Base-by-base conservation (phyloP, 805 yeast species). In the Cyberlindnera nakhonratchasimensis region DNA sequence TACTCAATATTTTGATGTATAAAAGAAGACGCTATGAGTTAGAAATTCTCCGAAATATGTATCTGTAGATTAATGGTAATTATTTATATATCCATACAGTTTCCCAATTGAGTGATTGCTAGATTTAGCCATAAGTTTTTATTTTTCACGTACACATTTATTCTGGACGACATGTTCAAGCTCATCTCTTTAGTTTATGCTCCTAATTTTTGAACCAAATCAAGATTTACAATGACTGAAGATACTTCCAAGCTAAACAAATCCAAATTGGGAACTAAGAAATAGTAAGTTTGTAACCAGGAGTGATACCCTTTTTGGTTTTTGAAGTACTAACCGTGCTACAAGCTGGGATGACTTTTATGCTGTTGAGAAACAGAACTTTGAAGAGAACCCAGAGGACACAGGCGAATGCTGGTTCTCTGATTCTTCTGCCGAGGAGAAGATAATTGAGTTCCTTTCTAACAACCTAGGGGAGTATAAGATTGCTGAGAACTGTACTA, bases 361-460 rank as follows among this genome's bases (percentile, higher is more conserved):
- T 63, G 67, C 77, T 32, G 58, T 77, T 17, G 99, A 91, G 57
- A 75, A 77, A 48, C 54, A 61, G 21, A 91, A 91, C 64, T 91
- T 86, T 55, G 63, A 69, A 29, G 77, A 77, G 22, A 86, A 91
- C 59, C 79, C 84, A 14, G 73, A 82, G 16, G 97, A 93, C 60
- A 81, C 89, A 0, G 99, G 99, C 2, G 98, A 93, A 62, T 77
- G 90, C 61, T 93, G 99, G 99, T 93, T 93, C 63, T 80, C 85
- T 51, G 99, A 93, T 56, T 82, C 86, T n/a, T 89, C 84, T 55
- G 98, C 99, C 0, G 98, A 91, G 58, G 72, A 71, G 45, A 83
- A 80, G 58, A 83, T 93, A 79, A 72, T 85, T n/a, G 77, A 78
- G 37, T 90, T 83, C 54, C 60, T 91, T 6, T 64, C 71, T 14